A percentile compares a stretch with the other conserved stretches of the same genome.
Conservation (phyloP, 2,329 filamentous ascomycete species). For the Onygenales sp. region DNA sequence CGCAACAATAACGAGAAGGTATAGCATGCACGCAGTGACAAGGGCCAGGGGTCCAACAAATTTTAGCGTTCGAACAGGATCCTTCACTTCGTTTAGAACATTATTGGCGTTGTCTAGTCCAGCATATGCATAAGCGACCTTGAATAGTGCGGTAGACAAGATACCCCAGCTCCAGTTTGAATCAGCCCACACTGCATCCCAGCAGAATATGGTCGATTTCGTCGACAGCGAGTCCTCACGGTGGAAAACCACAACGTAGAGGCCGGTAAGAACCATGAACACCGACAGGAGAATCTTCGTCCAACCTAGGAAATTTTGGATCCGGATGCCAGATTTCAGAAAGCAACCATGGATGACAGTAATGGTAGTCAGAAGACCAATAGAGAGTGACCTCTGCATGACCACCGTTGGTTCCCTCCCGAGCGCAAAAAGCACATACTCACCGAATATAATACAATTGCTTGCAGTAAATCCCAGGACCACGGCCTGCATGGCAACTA, state of each 20-base stretch:
- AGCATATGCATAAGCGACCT: slow-evolving; percentile 56
- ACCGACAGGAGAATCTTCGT: slow-evolving; percentile 51
- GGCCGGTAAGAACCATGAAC: slow-evolving; percentile 53
- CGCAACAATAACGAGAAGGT: slow-evolving; percentile 57
- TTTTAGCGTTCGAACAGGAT: slow-evolving; percentile 57
- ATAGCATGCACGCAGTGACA: slow-evolving; percentile 52
- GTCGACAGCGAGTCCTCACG: slow-evolving; percentile 12
- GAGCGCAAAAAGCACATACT: slow-evolving; percentile 54
- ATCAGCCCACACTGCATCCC: slow-evolving; percentile 36
- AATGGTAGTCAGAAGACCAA: slow-evolving; percentile 47
- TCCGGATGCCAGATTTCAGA: slow-evolving; percentile 46
- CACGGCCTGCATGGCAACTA: slow-evolving; percentile 55
- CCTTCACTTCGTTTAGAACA: slow-evolving; percentile 60
- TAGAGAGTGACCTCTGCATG: slow-evolving; percentile 47
- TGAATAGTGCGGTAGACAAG: slow-evolving; percentile 53
- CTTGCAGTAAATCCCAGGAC: slow-evolving; percentile 58
- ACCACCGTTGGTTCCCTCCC: slow-evolving; percentile 42
- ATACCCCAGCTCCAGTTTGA: slow-evolving; percentile 61
- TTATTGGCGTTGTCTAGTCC: slow-evolving; percentile 59
- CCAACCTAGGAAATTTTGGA: slow-evolving; percentile 56
- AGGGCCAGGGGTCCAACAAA: slow-evolving; percentile 53
- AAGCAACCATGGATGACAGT: slow-evolving; percentile 52
- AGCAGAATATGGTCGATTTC: slow-evolving; percentile 30
- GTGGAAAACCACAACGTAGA: slow-evolving; percentile 48
- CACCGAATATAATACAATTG: slow-evolving; percentile 61